Evolutionary conservation across 1,284 basidiomycete genomes (phyloP), one percentile per base, ranked within the genome.

Genomic region (Rhodofomes roseus): DNA sequence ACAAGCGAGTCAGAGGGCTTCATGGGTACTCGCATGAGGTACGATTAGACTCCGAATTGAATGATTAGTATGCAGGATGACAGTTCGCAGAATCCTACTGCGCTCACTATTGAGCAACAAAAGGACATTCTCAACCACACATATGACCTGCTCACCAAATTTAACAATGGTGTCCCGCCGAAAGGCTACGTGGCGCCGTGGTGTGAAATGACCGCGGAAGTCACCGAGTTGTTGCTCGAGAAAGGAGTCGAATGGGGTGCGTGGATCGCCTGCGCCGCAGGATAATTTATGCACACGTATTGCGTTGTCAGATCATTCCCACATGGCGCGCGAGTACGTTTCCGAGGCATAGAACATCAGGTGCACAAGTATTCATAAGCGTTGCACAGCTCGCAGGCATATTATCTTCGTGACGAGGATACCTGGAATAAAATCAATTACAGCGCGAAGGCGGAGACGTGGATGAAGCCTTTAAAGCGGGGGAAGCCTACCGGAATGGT

Each of bases 131-230:
- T 92, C 41, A 83, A 90, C 58, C 78, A 88, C 66, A 92, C 89
- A 0, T 81, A 81, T 71, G 74, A 83, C 16, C 77, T 88, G 34
- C 74, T 92, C 55, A 90, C 89, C 4, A 76, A 82, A 6, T 92
- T 93, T 70, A 87, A 85, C 68, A 77, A 84, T 58, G 84, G 84
- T n/a, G 75, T 83, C 25, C 79, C 87, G 18, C 90, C 90, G 0
- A 82, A 83, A 68, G 84, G 86, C 16, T 78, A 78, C 58, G 87
- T 91, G 37, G 88, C 89, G 9, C 87, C 89, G 0, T 92, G 89
- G 88, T 93, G 89, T 88, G 90, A 93, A 70, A 85, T 83, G 1
- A 87, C 83, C 73, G 83, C 81, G 60, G 89, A 90, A 70, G 85
- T 85, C 1, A 85, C 83, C 0, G 74, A 83, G n/a, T 76, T 92